phyloP scores from a whole-genome alignment of 805 yeast genomes.

The Sungouiozyma ichnusensis region DNA sequence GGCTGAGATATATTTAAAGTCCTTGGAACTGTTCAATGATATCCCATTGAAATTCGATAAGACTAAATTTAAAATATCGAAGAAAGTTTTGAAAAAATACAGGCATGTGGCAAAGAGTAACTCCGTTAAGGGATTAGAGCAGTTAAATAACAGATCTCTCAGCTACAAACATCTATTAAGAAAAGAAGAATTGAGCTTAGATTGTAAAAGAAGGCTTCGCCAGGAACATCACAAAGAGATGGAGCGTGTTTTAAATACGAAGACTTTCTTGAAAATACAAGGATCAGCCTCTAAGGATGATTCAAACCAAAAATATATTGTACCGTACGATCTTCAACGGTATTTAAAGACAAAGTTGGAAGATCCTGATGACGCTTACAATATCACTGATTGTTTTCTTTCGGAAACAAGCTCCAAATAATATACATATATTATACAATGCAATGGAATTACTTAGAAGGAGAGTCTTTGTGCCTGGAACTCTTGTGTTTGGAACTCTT shows the following conservation, averaged over 20 bases:
- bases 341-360: background rate
- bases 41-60: conserved; percentile 19
- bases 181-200: conserved; percentile 1
- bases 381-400: background rate
- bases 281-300: conserved; percentile 4
- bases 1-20: conserved; percentile 24
- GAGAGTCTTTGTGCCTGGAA: background rate
- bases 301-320: background rate
- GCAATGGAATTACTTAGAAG: background rate
- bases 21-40: conserved; percentile 23
- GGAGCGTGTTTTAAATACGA: conserved; percentile 10
- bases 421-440: background rate
- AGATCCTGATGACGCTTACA: background rate
- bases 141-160: conserved; percentile 9
- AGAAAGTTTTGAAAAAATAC: conserved; percentile 16
- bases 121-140: conserved; percentile 2
- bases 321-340: background rate
- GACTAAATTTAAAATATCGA: conserved; percentile 18
- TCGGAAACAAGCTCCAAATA: background rate
- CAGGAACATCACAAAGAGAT: conserved; percentile 2
- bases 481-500: background rate
- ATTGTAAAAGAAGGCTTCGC: background rate
- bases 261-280: conserved; percentile 15
- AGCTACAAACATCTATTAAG: conserved; percentile 3
- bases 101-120: conserved; percentile 5